These are phyloP conservation scores for Scalesia atractyloides DNA, from an alignment of 129 eudicot genomes.

Conservation along the genomic window DNA sequence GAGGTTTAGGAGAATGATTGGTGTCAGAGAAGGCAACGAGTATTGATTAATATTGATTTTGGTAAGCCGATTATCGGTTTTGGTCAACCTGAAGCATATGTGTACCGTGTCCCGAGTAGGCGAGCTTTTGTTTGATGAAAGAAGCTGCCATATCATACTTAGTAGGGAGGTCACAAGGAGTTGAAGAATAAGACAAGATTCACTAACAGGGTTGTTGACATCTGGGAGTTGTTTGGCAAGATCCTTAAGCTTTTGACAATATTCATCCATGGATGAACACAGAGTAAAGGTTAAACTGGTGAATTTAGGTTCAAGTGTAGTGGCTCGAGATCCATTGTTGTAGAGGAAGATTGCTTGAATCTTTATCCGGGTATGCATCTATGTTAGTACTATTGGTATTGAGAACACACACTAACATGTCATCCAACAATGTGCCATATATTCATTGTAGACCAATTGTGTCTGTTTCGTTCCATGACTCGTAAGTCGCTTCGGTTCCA, in stretches of 20 bases:
- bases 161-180: not conserved
- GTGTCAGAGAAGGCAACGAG: too few species aligned
- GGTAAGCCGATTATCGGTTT: not conserved
- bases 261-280: not conserved
- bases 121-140: not conserved
- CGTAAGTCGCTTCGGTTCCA: not conserved
- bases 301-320: not conserved
- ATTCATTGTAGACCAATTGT: not conserved
- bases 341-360: too few species aligned
- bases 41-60: not conserved
- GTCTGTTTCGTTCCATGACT: too few species aligned
- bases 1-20: too few species aligned
- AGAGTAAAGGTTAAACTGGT: not conserved
- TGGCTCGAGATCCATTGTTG: not conserved
- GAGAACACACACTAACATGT: not conserved
- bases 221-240: not conserved
- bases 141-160: not conserved
- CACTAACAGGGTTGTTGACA: not conserved
- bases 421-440: not conserved
- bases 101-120: not conserved
- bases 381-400: not conserved
- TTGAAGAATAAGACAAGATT: not conserved
- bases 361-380: too few species aligned
- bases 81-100: not conserved
- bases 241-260: constrained; percentile 1